Percentiles rank a stretch among this genome's conserved stretches.
Conservation (phyloP, 139 green algal species). For the Chlorella sp. region DNA sequence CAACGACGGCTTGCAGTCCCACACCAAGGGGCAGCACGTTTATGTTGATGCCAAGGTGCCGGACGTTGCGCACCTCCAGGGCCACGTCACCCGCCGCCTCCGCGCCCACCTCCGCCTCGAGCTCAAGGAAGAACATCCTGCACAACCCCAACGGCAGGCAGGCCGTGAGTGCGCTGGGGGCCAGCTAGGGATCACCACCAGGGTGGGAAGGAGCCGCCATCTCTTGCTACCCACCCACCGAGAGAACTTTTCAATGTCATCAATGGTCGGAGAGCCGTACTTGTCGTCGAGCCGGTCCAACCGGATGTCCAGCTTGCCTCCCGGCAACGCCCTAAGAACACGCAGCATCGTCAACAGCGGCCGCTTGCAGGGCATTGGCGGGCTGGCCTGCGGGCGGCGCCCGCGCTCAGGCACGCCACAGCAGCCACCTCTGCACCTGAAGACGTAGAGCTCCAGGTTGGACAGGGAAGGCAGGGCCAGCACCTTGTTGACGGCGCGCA, state of each 20-base stretch:
- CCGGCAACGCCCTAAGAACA: conserved; percentile 8
- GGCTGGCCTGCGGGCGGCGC: too few species aligned
- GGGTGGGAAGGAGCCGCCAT: too few species aligned
- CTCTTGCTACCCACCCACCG: not conserved
- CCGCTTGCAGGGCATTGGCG: too few species aligned
- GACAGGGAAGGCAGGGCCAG: conserved; percentile 9
- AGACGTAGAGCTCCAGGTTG: conserved; percentile 35
- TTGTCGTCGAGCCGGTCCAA: conserved; percentile 55
- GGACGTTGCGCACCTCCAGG: conserved; percentile 58
- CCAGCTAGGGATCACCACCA: too few species aligned
- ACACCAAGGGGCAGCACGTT: too few species aligned
- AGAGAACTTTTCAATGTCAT: conserved; percentile 56
- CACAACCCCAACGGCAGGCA: too few species aligned
- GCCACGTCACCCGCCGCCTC: conserved; percentile 48
- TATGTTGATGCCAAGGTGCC: too few species aligned
- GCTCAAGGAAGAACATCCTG: conserved; percentile 26
- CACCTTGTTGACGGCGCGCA: conserved; percentile 12
- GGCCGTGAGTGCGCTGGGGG: too few species aligned
- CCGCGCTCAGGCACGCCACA: conserved; percentile 17
- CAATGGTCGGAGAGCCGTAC: conserved; percentile 58
- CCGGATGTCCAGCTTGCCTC: conserved; percentile 44
- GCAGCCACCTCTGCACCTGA: too few species aligned
- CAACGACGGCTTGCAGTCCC: not conserved
- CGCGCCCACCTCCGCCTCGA: conserved; percentile 40
- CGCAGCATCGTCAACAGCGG: too few species aligned